A percentile compares a stretch with the other conserved stretches of the same genome.
These are phyloP conservation scores for Leccinum disarticulatum DNA, from an alignment of 768 basidiomycete species.

Conservation along the genomic window DNA sequence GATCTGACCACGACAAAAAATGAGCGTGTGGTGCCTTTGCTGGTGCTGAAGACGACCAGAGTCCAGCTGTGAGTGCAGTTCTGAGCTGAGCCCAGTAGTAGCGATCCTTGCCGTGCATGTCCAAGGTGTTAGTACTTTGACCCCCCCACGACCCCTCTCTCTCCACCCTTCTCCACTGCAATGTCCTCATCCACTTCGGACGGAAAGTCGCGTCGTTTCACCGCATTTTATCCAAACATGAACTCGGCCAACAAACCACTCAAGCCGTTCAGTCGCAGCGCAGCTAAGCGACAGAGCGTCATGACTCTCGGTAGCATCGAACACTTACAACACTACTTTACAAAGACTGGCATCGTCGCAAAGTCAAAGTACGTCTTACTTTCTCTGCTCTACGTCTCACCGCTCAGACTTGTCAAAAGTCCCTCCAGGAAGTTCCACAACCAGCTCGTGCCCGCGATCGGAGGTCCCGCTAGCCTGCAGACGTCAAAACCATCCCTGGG, in stretches of 20 bases:
- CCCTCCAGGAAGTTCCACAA: constrained; percentile 50
- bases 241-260: constrained; percentile 68
- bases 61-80: constrained; percentile 65
- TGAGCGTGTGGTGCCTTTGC: constrained; percentile 57
- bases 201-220: constrained; percentile 58
- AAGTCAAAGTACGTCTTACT: constrained; percentile 60
- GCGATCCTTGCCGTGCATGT: constrained; percentile 59
- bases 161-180: neutral
- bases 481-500: constrained; percentile 39
- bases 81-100: constrained; percentile 82
- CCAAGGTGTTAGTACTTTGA: constrained; percentile 6
- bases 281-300: constrained; percentile 91
- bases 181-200: constrained; percentile 8
- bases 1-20: constrained; percentile 68
- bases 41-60: constrained; percentile 64
- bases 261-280: constrained; percentile 87
- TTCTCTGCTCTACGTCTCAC: neutral
- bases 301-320: constrained; percentile 95
- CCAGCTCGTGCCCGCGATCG: constrained; percentile 76
- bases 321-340: constrained; percentile 93
- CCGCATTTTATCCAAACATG: constrained; percentile 77
- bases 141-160: constrained; percentile 8
- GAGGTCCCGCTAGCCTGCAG: constrained; percentile 50
- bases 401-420: constrained; percentile 27
- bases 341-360: constrained; percentile 77